Base-by-base conservation (phyloP, 345 rosid genomes). In the Punica granatum region DNA sequence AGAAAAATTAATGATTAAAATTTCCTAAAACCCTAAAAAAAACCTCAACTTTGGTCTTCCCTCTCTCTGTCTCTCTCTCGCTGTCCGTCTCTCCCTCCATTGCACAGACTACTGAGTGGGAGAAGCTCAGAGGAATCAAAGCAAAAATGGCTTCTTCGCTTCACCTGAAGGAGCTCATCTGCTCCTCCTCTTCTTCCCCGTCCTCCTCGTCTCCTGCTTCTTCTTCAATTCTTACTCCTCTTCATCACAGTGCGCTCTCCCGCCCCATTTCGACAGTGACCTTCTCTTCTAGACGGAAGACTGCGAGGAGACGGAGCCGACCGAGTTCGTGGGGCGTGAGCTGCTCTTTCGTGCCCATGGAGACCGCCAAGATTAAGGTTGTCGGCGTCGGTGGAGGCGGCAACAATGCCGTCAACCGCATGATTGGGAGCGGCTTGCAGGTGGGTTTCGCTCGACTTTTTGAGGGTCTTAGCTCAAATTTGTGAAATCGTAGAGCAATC, bases 311-410 rank as follows among this genome's bases (percentile, higher is more conserved):
- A 12, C 79, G 80, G 34, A 75, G 37, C 67, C 79, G 79, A 49
- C 74, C 69, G 36, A 72, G 65, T 13, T 72, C 70, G 2, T 54
- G 70, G 71, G 65, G 70, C 23, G 71, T 86, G 37, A 74, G 83
- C 63, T 90, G 97, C 73, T 89, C 92, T 8, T 94, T 80, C 71
- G 70, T 81, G 25, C 82, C 90, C 2, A 72, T 81, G 85, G 99
- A 94, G 44, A 79, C 94, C 44, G 99, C 99, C 37, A 93, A 80
- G 82, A 93, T 93, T 58, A 93, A 90, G 80, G 98, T 93, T 3
- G 82, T 93, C 33, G 98, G 98, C 41, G 94, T 90, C 36, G 99
- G 97, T 42, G 99, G 99, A 11, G 97, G 99, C 31, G 99, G 99
- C 76, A 94, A 90, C 89, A 94, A 94, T 86, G 97, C 99, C 70